Conservation (phyloP, 2,329 filamentous ascomycete species). For the Hymenoscyphus infarciens region DNA sequence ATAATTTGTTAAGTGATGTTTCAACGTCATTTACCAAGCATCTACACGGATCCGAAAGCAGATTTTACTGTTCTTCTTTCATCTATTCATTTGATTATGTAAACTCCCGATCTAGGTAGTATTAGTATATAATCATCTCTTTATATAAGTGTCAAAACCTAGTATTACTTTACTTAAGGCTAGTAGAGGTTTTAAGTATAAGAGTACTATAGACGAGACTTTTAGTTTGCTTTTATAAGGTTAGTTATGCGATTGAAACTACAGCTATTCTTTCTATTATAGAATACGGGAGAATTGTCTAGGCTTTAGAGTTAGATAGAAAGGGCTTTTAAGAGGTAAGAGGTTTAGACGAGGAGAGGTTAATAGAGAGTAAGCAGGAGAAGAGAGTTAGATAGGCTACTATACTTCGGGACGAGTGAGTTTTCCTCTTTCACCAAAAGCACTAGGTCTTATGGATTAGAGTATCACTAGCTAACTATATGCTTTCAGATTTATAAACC, state of each 20-base stretch:
- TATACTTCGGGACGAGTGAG: constrained; percentile 14
- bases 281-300: constrained; percentile 9
- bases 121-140: constrained; percentile 8
- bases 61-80: constrained; percentile 12
- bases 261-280: constrained; percentile 9
- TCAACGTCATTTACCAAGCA: constrained; percentile 6
- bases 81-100: constrained; percentile 11
- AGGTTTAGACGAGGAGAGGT: background rate
- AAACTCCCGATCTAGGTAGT: background rate
- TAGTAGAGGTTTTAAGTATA: constrained; percentile 8
- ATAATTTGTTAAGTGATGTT: constrained; percentile 12
- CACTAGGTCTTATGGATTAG: too few relatives aligned
- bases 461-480: too few relatives aligned
- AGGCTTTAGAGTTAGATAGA: constrained; percentile 9
- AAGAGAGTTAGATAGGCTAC: constrained; percentile 17
- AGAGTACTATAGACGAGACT: constrained; percentile 10
- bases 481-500: constrained; percentile 7
- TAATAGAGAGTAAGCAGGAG: constrained; percentile 10
- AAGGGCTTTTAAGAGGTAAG: constrained; percentile 6
- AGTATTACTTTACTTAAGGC: constrained; percentile 13
- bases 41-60: constrained; percentile 1
- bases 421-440: background rate
- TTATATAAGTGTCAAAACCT: constrained; percentile 13
- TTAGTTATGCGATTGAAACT: constrained; percentile 14
- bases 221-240: constrained; percentile 17